Evolutionary conservation across 2,329 filamentous ascomycete species (phyloP), one percentile per base, ranked within the genome.

Genomic region (Hymenoscyphus occultus): DNA sequence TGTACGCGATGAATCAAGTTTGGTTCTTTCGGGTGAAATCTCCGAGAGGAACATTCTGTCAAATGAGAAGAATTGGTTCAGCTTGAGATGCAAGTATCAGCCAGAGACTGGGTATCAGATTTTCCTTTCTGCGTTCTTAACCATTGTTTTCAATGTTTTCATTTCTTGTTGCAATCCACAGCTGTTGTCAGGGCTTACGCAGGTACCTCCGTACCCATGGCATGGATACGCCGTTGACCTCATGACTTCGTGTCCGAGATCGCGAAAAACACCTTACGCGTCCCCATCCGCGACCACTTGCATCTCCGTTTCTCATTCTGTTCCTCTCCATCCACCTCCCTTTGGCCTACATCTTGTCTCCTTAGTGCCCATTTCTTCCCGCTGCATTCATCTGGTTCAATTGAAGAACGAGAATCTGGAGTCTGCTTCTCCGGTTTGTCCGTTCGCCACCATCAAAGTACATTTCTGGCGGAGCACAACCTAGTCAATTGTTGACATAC

Each of bases 211-310:
- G 28, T 28, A 28, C 19, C 19, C 48, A 54, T 54, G 19, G 48
- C 48, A 54, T 54, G 48, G 48, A 54, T 54, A 22, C 48, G 48
- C 48, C 48, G 48, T 54, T 61, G 59, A 61, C 59, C 59, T 61
- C 59, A 61, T 61, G 59, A 54, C 59, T 54, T 61, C 42, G 59
- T 42, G 59, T 61, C 59, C 58, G 58, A 22, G 58, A 61, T 48
- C 28, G 22, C 42, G 31, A 14, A 59, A 61, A 61, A 48, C 40
- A 61, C 59, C 54, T 54, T 61, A 61, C 59, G 59, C 59, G 59
- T 35, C 40, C 16, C n/a, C n/a, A 10, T 48, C 42, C 59, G 45
- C 59, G 40, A 61, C 32, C 40, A 19, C 14, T 54, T n/a, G n/a
- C 57, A 40, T 42, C 42, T 14, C 9, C 57, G 28, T n/a, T 31